Conservation (phyloP, 2,329 filamentous ascomycete genomes). For the Raffaelea deltoideospora region DNA sequence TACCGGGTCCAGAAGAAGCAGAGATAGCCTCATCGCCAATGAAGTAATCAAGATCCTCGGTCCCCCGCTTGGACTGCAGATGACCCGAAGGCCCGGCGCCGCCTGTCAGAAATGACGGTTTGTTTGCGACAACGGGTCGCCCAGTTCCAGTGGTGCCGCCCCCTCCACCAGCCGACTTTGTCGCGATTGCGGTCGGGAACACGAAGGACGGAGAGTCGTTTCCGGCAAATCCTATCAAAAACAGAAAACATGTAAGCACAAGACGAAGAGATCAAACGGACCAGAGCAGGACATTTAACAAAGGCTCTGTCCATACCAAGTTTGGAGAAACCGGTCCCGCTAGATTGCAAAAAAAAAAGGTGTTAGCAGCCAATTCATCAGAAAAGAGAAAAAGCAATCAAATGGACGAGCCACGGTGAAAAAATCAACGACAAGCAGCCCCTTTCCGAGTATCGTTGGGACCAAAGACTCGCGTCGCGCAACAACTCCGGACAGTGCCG, state of each 20-base stretch:
- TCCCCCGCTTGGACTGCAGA: slow-evolving; percentile 81
- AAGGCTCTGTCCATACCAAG: slow-evolving; percentile 50
- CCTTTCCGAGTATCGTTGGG: no score
- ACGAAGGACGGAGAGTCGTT: slow-evolving; percentile 99
- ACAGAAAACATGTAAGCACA: neutral
- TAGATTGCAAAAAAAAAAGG: slow-evolving; percentile 25
- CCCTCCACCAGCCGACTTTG: slow-evolving; percentile 62
- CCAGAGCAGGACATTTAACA: no score
- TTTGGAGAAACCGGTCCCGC: slow-evolving; percentile 98
- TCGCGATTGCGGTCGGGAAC: slow-evolving; percentile 96
- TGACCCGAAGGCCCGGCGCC: slow-evolving; percentile 73
- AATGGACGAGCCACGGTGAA: no score
- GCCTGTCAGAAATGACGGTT: slow-evolving; percentile 87
- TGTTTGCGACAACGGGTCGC: slow-evolving; percentile 79
- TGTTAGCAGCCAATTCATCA: slow-evolving; percentile 24
- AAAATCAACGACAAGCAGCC: no score
- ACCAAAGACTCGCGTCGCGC: no score
- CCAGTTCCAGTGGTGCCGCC: slow-evolving; percentile 68
- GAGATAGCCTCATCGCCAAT: slow-evolving; percentile 92
- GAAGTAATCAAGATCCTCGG: slow-evolving; percentile 96
- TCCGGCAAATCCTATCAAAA: slow-evolving; percentile 86
- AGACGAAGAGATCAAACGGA: no score
- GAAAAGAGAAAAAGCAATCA: no score
- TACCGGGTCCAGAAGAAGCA: slow-evolving; percentile 70
- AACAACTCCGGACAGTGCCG: no score